phyloP scores from a whole-genome alignment of 139 green algal genomes.

The Parachlorella kessleri region DNA sequence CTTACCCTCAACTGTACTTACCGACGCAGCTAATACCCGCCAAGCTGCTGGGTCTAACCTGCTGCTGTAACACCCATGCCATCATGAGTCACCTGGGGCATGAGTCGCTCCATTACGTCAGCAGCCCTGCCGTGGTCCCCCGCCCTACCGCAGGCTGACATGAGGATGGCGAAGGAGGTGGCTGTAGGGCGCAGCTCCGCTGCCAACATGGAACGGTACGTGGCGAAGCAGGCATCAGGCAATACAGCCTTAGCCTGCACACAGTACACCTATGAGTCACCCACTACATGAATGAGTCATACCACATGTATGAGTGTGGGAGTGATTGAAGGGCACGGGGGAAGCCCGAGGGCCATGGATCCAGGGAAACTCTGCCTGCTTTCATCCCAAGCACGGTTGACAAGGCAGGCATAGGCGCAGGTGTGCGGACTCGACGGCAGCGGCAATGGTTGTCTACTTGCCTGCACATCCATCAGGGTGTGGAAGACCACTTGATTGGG shows the following conservation, averaged over 20 bases:
- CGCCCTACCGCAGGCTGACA: slow-evolving; percentile 14
- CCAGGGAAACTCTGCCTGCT: too few species aligned
- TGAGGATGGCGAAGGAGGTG: slow-evolving; percentile 29
- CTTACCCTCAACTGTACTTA: too few species aligned
- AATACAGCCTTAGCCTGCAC: slow-evolving; percentile 21
- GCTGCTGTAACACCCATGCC: too few species aligned
- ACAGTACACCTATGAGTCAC: too few species aligned
- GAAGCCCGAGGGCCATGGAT: too few species aligned
- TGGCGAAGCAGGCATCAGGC: slow-evolving; percentile 12
- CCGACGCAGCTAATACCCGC: too few species aligned
- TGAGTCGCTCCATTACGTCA: slow-evolving; percentile 18
- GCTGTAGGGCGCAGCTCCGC: not conserved
- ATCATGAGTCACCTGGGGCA: slow-evolving; percentile 28
- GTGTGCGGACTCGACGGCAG: too few species aligned
- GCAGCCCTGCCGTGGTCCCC: slow-evolving; percentile 1
- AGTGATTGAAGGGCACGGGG: not conserved
- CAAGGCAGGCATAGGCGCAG: too few species aligned
- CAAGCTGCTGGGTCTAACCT: too few species aligned
- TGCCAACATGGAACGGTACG: slow-evolving; percentile 24
- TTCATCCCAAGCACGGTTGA: too few species aligned
- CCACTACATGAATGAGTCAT: too few species aligned
- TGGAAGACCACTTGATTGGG: slow-evolving; percentile 17
- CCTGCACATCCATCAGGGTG: slow-evolving; percentile 28
- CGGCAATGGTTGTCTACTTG: not conserved
- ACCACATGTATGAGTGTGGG: too few species aligned